Evolutionary conservation across 176 grass and related monocot genomes (phyloP), one percentile per base, ranked within the genome.

Genomic region (Carex littledalei): DNA sequence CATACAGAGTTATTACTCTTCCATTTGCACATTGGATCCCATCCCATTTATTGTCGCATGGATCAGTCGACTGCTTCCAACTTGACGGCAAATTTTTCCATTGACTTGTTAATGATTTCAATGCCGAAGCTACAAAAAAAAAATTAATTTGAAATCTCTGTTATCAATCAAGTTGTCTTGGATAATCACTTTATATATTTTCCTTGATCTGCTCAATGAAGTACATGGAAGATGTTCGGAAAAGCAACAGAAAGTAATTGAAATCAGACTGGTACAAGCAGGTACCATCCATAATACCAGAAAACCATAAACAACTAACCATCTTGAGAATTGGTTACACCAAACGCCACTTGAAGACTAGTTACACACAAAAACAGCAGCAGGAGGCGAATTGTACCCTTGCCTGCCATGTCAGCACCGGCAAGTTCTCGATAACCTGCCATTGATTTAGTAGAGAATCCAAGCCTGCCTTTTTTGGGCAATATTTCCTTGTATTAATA

Each of bases 21-120:
- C 86, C 87, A 62, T 85, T 88, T 61, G 9, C 58, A 86, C 95
- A 98, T 31, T 71, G 50, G 86, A 98, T 93, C 85, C 95, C 95
- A 57, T 95, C 93, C 95, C 95, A 98, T 64, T n/a, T n/a, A n/a
- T 57, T 85, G 35, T 84, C 89, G 84, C 95, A 98, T 37, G 93
- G 91, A 88, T 98, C 91, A 6, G 63, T 62, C 3, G 91, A 88
- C 63, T 85, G 77, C 60, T 84, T 61, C 95, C 95, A 98, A 76
- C 67, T 95, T 88, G 87, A 88, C 1, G 95, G 95, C 84, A 74
- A 63, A 88, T 93, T 88, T 80, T 86, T 64, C 95, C 95, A 98
- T 22, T 87, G 72, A 41, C 68, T 67, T 59, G 71, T 84, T 80
- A 98, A 79, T 16, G 91, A 83, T 78, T 90, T 85, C 45, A 98